A percentile compares a stretch with the other conserved stretches of the same genome.
Evolutionary conservation across 805 yeast species (phyloP).

Genomic region (Pachysolen tannophilus): DNA sequence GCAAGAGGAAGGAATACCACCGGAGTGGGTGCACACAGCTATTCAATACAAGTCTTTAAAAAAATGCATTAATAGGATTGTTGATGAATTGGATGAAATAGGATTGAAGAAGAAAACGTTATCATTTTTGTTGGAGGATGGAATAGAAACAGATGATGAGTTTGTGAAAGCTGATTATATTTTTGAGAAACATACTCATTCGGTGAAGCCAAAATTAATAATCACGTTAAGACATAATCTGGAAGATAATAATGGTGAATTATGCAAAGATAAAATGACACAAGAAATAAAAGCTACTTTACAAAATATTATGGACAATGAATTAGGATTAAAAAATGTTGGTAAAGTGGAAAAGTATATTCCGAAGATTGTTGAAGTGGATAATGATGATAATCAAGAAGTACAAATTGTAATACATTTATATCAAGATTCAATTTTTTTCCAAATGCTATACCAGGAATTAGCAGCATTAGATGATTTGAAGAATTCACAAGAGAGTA

Average conservation of each 20-base stretch:
- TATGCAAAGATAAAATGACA: constrained; percentile 2
- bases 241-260: constrained; percentile 17
- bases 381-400: not conserved
- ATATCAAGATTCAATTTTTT: constrained; percentile 52
- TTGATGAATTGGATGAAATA: constrained; percentile 47
- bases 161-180: constrained; percentile 36
- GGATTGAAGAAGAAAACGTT: constrained; percentile 45
- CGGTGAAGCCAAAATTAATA: constrained; percentile 30
- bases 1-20: constrained; percentile 52
- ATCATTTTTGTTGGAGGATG: constrained; percentile 6
- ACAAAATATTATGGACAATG: not conserved
- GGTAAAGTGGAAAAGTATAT: not conserved
- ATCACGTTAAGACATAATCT: constrained; percentile 24
- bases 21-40: constrained; percentile 59
- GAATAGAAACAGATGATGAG: constrained; percentile 22
- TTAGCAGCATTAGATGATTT: constrained; percentile 39
- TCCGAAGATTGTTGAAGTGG: constrained; percentile 3
- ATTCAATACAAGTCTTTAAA: constrained; percentile 67
- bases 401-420: constrained; percentile 25
- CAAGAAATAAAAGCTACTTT: not conserved
- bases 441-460: constrained; percentile 49
- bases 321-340: constrained; percentile 10
- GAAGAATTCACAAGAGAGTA: constrained; percentile 31
- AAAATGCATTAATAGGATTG: constrained; percentile 59
- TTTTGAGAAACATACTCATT: constrained; percentile 15